A percentile compares a stretch with the other conserved stretches of the same genome.
Conservation (phyloP, 306 rosid species). For the Echinosophora koreensis region DNA sequence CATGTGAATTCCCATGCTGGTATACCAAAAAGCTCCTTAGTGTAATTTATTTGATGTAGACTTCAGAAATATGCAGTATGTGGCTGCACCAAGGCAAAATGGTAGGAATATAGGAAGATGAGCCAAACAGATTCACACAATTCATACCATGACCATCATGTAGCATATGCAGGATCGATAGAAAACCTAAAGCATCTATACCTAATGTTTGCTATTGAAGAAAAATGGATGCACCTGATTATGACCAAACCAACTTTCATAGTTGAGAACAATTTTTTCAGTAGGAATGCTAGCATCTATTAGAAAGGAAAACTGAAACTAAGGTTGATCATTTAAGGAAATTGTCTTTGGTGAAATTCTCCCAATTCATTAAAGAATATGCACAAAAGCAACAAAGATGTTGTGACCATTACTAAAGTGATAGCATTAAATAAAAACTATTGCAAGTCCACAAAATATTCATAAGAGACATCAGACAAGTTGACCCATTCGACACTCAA, state of each 20-base stretch:
- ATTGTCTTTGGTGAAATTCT: conserved; percentile 87
- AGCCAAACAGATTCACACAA: conserved; percentile 2
- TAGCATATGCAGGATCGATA: conserved; percentile 26
- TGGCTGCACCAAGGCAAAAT: conserved; percentile 26
- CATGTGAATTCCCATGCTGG: too few relatives aligned
- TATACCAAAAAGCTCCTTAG: too few relatives aligned
- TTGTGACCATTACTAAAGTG: too few relatives aligned
- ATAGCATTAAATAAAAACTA: too few relatives aligned
- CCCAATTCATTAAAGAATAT: conserved; percentile 67
- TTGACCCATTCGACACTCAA: too few relatives aligned
- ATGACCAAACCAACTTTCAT: conserved; percentile 95
- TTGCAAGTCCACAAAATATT: too few relatives aligned
- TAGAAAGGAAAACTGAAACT: conserved; percentile 95
- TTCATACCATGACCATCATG: conserved; percentile 13
- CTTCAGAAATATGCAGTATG: background rate
- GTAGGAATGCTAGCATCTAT: conserved; percentile 98
- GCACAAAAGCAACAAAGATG: too few relatives aligned
- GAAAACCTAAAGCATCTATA: background rate
- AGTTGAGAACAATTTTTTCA: conserved; percentile 83
- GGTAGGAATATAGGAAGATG: background rate
- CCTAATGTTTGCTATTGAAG: conserved; percentile 2
- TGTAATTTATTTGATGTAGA: too few relatives aligned
- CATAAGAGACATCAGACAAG: too few relatives aligned
- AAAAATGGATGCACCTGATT: conserved; percentile 65
- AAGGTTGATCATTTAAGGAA: conserved; percentile 80